Base-by-base conservation (phyloP, 2,329 filamentous ascomycete species). In the Colletotrichum tropicicola region DNA sequence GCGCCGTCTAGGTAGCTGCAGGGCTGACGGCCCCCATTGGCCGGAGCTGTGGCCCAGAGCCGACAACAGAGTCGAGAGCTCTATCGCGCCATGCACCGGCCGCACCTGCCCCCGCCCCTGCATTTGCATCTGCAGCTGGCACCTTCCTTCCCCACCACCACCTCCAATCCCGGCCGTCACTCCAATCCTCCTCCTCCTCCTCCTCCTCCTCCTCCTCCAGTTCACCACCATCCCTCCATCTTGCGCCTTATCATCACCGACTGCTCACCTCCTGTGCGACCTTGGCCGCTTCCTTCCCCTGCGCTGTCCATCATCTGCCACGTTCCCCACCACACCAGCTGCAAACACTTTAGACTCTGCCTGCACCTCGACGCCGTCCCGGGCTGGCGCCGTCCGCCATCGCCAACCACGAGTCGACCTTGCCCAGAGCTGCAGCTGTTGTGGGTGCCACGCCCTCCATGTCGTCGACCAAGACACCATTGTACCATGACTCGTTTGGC, bases 321-420 rank as follows among this genome's bases (percentile, higher is more conserved):
- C 41, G 25, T 19, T 48, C 43, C 32, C 43, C 56, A 55, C 48
- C 21, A 32, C 12, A 39, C 37, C 21, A 8, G 19, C 56, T 49
- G 61, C 56, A 60, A 48, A 44, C 61, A 55, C 56, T 55, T 48
- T 55, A 44, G 56, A 54, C 44, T 45, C 47, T 60, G 27, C 19
- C 44, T 21, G 48, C 56, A 43, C 19, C 35, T 60, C 32, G 7
- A 27, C 43, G 13, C 48, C 41, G 32, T 39, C n/a, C 45, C 21
- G 17, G 37, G 15, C 8, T 45, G 30, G 59, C 28, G 25, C 43
- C 59, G 15, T 41, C 35, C 59, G 12, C 23, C 47, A 47, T 47
- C 41, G 47, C 32, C 47, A 44, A 30, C 19, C 43, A 57, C 12
- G 17, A 41, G 8, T 41, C 44, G 39, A 15, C 5, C 39, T 21